Conservation (phyloP, 345 rosid genomes). For the Raphanus sativus region DNA sequence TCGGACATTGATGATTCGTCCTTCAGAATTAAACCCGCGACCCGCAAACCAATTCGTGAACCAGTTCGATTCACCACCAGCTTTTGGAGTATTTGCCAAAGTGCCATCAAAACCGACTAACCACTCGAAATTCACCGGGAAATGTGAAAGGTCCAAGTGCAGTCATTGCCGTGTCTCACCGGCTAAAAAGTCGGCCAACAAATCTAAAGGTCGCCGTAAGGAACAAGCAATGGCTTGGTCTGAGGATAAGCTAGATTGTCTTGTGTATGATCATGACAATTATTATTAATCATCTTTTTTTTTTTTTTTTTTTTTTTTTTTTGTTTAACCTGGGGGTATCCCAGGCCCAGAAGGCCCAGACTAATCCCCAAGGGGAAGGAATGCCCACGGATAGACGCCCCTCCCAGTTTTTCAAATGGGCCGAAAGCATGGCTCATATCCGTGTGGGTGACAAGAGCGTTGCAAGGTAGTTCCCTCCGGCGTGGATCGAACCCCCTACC, state of each 20-base stretch:
- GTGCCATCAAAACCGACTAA: background rate
- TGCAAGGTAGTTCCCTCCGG: too few relatives aligned
- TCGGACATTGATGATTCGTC: constrained; percentile 21
- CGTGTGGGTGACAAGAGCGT: too few relatives aligned
- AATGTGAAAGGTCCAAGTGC: constrained; percentile 14
- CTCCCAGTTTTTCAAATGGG: too few relatives aligned
- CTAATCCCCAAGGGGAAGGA: too few relatives aligned
- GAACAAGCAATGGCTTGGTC: background rate
- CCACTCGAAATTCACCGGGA: constrained; percentile 23
- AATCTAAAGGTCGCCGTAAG: constrained; percentile 32
- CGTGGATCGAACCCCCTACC: too few relatives aligned
- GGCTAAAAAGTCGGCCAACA: background rate
- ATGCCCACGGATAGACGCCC: too few relatives aligned
- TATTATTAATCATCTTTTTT: background rate
- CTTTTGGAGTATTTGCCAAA: constrained; percentile 17
- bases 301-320: too few relatives aligned
- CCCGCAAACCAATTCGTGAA: background rate
- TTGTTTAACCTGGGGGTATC: too few relatives aligned
- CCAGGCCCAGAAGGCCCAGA: too few relatives aligned
- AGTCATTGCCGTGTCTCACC: constrained; percentile 22
- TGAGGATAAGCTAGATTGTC: constrained; percentile 27
- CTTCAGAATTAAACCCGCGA: background rate
- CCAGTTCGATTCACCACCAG: constrained; percentile 16
- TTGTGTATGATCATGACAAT: background rate
- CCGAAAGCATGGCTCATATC: too few relatives aligned